Evolutionary conservation across 257 asterid species (phyloP), one percentile per base, ranked within the genome.

Genomic region (Solanum gandarillasii): DNA sequence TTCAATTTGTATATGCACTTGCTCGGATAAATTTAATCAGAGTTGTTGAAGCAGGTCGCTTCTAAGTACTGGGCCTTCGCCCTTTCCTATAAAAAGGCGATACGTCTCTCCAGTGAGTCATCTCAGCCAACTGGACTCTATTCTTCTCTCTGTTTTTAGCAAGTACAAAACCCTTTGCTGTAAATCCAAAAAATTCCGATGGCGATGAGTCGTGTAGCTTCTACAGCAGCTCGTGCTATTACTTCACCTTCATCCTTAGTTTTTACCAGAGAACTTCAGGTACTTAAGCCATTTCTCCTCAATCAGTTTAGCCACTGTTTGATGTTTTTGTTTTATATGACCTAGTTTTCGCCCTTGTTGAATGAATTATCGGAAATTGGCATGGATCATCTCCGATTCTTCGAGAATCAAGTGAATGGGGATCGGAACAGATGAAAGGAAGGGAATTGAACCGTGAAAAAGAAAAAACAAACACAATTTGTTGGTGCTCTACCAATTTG

Each of bases 181-280:
- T 55, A 41, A 79, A 79, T 41, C 62, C n/a, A 12, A 78, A 39
- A 41, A 25, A 43, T 1, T 29, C 41, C 23, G 39, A 95, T 94
- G 98, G 98, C 98, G 90, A 94, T 94, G 98, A 95, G 93, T 82
- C 94, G 96, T 88, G 98, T 82, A 39, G 95, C 92, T 86, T 79
- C 93, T 14, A 91, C 95, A 86, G 95, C 96, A 38, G 86, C 92
- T 92, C 96, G 98, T 87, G 94, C 95, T 83, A 16, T 94, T 60
- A 41, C 93, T 89, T 91, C 94, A 21, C 86, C 90, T 71, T 91
- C 96, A 29, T 87, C 95, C 11, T 20, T 82, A 82, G 43, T 92
- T 88, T 86, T 88, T 27, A 87, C 92, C 84, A 90, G 98, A 82
- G 76, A 89, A 79, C 96, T 96, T 88, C 98, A 96, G 72, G 99